Percentiles rank a stretch among this genome's conserved stretches.
These are phyloP conservation scores for Isoetes taiwanensis DNA, from an alignment of 75 land plant genomes.

Conservation along the genomic window DNA sequence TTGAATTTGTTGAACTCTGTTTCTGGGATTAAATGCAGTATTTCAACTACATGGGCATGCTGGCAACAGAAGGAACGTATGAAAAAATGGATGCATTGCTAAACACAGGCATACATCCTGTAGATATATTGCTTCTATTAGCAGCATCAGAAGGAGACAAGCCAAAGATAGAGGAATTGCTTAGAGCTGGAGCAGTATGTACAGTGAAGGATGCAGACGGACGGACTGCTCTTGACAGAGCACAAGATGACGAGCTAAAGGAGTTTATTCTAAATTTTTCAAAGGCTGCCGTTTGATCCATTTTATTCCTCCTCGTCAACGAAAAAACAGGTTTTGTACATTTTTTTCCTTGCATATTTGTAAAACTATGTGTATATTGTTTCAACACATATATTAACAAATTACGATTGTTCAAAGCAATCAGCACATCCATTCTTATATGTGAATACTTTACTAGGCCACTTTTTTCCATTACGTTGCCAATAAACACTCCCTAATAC, in stretches of 20 bases:
- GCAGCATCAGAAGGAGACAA: constrained; percentile 91
- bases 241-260: constrained; percentile 49
- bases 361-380: too few species aligned
- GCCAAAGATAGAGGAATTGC: constrained; percentile 83
- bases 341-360: too few species aligned
- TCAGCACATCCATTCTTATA: too few species aligned
- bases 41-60: constrained; percentile 99
- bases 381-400: too few species aligned
- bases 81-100: constrained; percentile 93
- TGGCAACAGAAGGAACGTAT: constrained; percentile 92
- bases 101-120: constrained; percentile 66
- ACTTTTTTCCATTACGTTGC: too few species aligned
- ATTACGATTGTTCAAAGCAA: too few species aligned
- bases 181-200: constrained; percentile 76
- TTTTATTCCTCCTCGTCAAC: too few species aligned
- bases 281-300: constrained; percentile 13
- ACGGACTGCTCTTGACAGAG: constrained; percentile 73
- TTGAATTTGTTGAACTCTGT: neutral
- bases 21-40: constrained; percentile 39
- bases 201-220: constrained; percentile 69
- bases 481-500: too few species aligned
- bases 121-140: constrained; percentile 77
- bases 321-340: too few species aligned
- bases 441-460: too few species aligned
- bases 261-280: constrained; percentile 47